phyloP scores from a whole-genome alignment of 2,329 filamentous ascomycete genomes.

The Davidsoniella australis region DNA sequence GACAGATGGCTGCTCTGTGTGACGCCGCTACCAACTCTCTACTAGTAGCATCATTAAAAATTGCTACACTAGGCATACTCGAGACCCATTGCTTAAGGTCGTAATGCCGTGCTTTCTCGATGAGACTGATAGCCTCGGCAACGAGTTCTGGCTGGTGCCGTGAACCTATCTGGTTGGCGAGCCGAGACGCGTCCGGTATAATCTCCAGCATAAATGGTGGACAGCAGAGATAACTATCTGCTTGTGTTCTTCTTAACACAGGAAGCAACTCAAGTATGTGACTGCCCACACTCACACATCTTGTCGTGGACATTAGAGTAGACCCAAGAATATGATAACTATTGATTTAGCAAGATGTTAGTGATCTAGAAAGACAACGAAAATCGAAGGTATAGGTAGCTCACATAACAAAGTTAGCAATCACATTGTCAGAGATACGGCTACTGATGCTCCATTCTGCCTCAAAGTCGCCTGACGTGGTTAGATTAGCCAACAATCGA shows the following conservation, averaged over 20 bases:
- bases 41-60: slow-evolving; percentile 24
- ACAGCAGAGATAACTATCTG: slow-evolving; percentile 27
- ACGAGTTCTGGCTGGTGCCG: slow-evolving; percentile 19
- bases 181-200: slow-evolving; percentile 27
- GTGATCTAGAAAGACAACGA: not conserved
- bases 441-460: slow-evolving; percentile 14
- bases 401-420: slow-evolving; percentile 31
- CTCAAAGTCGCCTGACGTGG: slow-evolving; percentile 16
- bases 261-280: slow-evolving; percentile 24
- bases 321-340: slow-evolving; percentile 27
- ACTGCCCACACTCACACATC: slow-evolving; percentile 23
- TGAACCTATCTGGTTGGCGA: slow-evolving; percentile 23
- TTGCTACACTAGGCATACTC: slow-evolving; percentile 21
- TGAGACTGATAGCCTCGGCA: slow-evolving; percentile 23
- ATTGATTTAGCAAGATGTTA: slow-evolving; percentile 2
- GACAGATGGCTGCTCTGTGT: slow-evolving; percentile 29
- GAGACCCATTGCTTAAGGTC: slow-evolving; percentile 27
- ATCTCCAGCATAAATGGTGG: slow-evolving; percentile 27
- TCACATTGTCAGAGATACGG: slow-evolving; percentile 27
- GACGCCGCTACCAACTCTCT: slow-evolving; percentile 28
- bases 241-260: slow-evolving; percentile 25
- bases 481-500: slow-evolving; percentile 24
- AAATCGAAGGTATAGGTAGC: slow-evolving; percentile 13
- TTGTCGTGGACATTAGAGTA: slow-evolving; percentile 21
- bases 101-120: slow-evolving; percentile 25